Percentiles rank a stretch among this genome's conserved stretches.
phyloP scores from a whole-genome alignment of 805 yeast genomes.

The Tetrapisispora namnaoensis region DNA sequence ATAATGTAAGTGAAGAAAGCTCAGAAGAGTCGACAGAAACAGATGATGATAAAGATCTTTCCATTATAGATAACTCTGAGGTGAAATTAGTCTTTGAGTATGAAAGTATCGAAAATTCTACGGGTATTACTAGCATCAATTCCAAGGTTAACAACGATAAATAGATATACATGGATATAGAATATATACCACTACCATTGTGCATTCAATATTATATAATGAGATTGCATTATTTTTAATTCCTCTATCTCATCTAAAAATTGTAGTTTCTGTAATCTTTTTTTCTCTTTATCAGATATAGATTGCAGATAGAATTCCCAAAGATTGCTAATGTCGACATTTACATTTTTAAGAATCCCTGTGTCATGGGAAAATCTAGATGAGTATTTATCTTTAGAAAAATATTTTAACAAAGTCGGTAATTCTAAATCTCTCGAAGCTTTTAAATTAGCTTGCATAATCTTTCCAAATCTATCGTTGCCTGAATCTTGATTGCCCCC shows the following conservation, averaged over 20 bases:
- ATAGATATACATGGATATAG: constrained; percentile 30
- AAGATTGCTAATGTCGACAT: constrained; percentile 21
- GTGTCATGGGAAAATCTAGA: constrained; percentile 10
- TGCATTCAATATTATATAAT: constrained; percentile 38
- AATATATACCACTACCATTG: constrained; percentile 9
- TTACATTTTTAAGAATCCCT: neutral
- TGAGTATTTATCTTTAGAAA: constrained; percentile 30
- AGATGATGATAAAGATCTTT: neutral
- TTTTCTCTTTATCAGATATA: constrained; percentile 30
- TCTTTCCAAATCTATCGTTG: constrained; percentile 36
- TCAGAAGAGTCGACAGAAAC: neutral
- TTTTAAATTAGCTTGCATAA: constrained; percentile 43
- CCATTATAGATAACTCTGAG: neutral
- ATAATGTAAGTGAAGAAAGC: constrained; percentile 33
- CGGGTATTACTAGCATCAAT: neutral
- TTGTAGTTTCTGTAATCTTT: constrained; percentile 38
- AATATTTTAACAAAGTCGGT: constrained; percentile 31
- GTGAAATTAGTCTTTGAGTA: neutral
- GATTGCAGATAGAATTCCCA: constrained; percentile 28
- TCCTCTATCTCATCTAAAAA: constrained; percentile 55
- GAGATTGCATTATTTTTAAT: constrained; percentile 39
- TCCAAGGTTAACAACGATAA: neutral
- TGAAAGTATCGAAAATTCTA: neutral
- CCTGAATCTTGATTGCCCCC: constrained; percentile 35
- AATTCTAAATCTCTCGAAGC: constrained; percentile 39